phyloP scores from a whole-genome alignment of 2,329 filamentous ascomycete species.

The Fusarium longipes region DNA sequence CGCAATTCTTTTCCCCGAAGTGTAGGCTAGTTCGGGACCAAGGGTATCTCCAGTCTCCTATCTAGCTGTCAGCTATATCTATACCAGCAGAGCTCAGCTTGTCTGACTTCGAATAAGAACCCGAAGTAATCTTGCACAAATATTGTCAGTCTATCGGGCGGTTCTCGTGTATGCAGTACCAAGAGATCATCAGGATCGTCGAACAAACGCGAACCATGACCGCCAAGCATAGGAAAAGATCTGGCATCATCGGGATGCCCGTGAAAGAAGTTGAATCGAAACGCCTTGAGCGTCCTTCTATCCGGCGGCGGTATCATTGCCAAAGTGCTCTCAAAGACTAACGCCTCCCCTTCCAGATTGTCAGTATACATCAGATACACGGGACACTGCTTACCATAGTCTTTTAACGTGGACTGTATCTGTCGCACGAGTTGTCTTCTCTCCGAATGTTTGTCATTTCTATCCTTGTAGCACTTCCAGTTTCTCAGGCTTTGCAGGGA shows the following conservation, averaged over 20 bases:
- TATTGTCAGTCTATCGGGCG: constrained; percentile 8
- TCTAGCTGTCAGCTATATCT: neutral
- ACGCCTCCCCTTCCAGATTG: constrained; percentile 3
- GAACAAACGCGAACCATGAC: constrained; percentile 6
- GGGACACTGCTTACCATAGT: neutral
- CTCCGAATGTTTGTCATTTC: neutral
- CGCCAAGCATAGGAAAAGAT: constrained; percentile 16
- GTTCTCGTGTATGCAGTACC: constrained; percentile 1
- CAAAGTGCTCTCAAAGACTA: constrained; percentile 18
- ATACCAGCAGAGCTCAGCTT: accelerated
- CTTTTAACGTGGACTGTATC: constrained; percentile 1
- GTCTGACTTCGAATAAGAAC: constrained; percentile 4
- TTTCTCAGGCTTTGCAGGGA: constrained; percentile 6
- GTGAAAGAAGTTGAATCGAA: constrained; percentile 13
- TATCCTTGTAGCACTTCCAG: constrained; percentile 13
- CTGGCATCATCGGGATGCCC: neutral
- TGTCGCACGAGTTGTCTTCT: neutral
- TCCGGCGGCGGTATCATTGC: constrained; percentile 14
- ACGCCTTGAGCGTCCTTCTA: constrained; percentile 8
- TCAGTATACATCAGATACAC: no score
- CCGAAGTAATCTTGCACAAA: constrained; percentile 17
- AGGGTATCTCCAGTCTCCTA: neutral
- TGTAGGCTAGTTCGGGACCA: neutral
- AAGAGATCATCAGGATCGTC: constrained; percentile 15
- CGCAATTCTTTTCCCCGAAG: constrained; percentile 9